Evolutionary conservation across 1,284 basidiomycete species (phyloP).

Genomic region (Exobasidium cylindrosporum): DNA sequence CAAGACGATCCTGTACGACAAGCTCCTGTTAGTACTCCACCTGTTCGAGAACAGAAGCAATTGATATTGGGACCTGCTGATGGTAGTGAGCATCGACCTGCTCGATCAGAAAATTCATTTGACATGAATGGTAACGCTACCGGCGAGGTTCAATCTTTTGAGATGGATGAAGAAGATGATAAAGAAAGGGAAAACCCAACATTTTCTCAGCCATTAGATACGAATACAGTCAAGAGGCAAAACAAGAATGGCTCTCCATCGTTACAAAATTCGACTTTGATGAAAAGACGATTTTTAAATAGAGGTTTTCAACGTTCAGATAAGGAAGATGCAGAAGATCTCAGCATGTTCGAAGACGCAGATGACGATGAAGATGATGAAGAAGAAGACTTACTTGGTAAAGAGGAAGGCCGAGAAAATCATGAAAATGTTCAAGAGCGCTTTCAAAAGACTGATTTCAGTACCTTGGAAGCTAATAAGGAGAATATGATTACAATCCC

Average conservation of each 20-base stretch:
- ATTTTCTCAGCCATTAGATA: neutral
- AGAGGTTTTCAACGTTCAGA: slow-evolving; percentile 21
- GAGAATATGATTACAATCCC: neutral
- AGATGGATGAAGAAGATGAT: slow-evolving; percentile 25
- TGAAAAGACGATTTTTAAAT: slow-evolving; percentile 6
- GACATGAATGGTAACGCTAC: slow-evolving; percentile 1
- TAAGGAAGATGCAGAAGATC: slow-evolving; percentile 23
- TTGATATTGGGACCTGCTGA: slow-evolving; percentile 50
- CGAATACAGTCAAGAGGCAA: neutral
- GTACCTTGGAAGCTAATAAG: neutral
- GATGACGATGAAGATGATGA: slow-evolving; percentile 23
- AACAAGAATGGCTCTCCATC: slow-evolving; percentile 6
- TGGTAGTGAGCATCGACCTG: slow-evolving; percentile 20
- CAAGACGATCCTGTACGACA: neutral
- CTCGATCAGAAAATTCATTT: neutral
- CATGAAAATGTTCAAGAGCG: neutral
- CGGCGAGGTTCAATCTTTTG: slow-evolving; percentile 14
- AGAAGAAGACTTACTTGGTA: neutral
- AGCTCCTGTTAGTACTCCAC: neutral
- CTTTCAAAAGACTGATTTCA: neutral
- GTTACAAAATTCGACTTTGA: slow-evolving; percentile 2
- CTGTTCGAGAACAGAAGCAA: slow-evolving; percentile 10
- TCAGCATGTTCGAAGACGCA: slow-evolving; percentile 30
- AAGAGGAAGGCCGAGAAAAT: neutral
- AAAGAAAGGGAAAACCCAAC: neutral